Evolutionary conservation across 306 rosid species (phyloP), one percentile per base, ranked within the genome.

Genomic region (Pyrus pyrifolia): DNA sequence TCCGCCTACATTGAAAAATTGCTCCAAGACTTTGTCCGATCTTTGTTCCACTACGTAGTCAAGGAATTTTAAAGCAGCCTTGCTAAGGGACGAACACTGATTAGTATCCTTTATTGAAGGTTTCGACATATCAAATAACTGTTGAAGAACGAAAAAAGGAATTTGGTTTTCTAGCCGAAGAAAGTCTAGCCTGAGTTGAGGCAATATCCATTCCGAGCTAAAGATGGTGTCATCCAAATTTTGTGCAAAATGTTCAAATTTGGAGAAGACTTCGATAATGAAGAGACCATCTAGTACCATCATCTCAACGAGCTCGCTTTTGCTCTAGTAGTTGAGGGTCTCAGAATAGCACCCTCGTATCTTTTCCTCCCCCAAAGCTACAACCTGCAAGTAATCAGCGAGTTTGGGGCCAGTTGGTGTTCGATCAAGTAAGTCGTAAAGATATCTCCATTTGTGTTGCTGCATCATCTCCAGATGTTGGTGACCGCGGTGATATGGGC

Each of bases 221-320:
- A 86, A 35, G 40, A 35, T 78, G 1, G 90, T 86, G 3, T 87
- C 91, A 18, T 83, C 80, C 18, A 7, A 52, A 35, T 85, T 68
- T 10, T 11, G 75, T 9, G 72, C 82, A 17, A 81, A 70, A 0
- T 22, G 6, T 2, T 53, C 68, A 6, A 78, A 86, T 78, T 46
- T 89, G 6, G 86, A 79, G 49, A 87, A 81, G 2, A 87, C 65
- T 46, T 90, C 88, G 4, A 90, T 40, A 51, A 87, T 58, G 88
- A 92, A 90, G 44, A 89, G 85, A 2, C 88, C 97, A 18, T 92
- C 97, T 1, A 90, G 78, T 25, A 92, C 76, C 88, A 90, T 53
- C 85, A 86, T 85, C 61, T 83, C 83, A 9, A 81, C 4, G 53
- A 90, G 81, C 0, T 85, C 86, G 8, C 76, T 65, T 0, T 81